Conservation (phyloP, 345 rosid genomes). For the Sonneratia alba region DNA sequence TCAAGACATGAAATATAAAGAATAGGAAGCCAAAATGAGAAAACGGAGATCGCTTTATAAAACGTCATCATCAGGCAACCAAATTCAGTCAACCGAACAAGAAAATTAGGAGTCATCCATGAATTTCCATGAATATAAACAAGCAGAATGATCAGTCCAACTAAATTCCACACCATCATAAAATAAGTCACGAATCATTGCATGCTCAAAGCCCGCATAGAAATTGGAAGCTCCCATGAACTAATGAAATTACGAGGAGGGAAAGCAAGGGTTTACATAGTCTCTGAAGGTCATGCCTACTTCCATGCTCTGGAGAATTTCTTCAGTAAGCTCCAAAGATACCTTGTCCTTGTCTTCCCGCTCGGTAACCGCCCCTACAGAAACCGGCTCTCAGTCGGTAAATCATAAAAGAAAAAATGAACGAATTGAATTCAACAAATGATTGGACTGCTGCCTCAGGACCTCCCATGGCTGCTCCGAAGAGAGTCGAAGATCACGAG, state of each 20-base stretch:
- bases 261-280: conserved; percentile 35
- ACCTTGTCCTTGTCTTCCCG: conserved; percentile 64
- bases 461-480: not conserved
- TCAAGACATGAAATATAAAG: not conserved
- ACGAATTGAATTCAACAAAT: not conserved
- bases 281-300: conserved; percentile 77
- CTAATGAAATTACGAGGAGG: not conserved
- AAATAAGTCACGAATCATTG: not conserved
- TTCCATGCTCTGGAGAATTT: conserved; percentile 89
- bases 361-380: conserved; percentile 33
- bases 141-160: not conserved
- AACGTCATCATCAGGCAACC: not conserved
- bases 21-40: not conserved
- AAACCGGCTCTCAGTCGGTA: not conserved
- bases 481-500: not conserved
- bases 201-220: not conserved
- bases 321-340: conserved; percentile 72
- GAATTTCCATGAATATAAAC: not conserved
- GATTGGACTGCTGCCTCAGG: not conserved
- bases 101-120: not conserved
- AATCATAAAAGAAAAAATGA: not conserved
- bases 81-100: not conserved
- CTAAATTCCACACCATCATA: not conserved
- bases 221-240: not conserved
- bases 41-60: not conserved